Conservation (phyloP, 768 basidiomycete species). For the Neoboletus magnificus region DNA sequence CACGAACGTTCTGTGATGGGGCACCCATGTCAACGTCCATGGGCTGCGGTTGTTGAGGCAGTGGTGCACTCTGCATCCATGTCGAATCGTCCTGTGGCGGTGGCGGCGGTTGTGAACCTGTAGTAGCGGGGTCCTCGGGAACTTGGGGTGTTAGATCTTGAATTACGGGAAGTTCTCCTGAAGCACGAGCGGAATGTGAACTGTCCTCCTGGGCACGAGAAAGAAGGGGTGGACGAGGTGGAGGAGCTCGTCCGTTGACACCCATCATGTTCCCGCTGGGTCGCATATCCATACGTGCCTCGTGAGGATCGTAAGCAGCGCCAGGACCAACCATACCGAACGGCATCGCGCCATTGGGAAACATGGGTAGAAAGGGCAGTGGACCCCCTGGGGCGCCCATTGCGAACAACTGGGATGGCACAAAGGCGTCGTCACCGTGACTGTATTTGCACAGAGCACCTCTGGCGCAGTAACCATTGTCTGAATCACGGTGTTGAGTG, state of each 20-base stretch:
- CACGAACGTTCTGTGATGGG: conserved; percentile 17
- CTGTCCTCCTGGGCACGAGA: conserved; percentile 55
- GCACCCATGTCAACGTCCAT: conserved; percentile 37
- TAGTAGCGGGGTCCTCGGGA: conserved; percentile 32
- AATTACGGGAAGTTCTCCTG: conserved; percentile 79
- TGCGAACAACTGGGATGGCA: conserved; percentile 66
- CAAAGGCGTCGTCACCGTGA: conserved; percentile 85
- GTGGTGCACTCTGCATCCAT: conserved; percentile 20
- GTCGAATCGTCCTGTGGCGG: conserved; percentile 20
- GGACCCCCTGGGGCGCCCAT: conserved; percentile 42
- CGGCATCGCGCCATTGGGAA: conserved; percentile 51
- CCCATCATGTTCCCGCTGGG: conserved; percentile 37
- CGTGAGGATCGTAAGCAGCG: conserved; percentile 71
- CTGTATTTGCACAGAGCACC: conserved; percentile 89
- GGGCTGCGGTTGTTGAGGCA: conserved; percentile 9
- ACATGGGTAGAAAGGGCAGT: conserved; percentile 72
- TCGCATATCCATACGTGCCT: conserved; percentile 79
- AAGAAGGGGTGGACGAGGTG: conserved; percentile 55
- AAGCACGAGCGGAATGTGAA: conserved; percentile 39
- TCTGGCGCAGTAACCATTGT: conserved; percentile 87
- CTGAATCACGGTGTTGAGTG: conserved; percentile 39
- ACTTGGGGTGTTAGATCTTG: conserved; percentile 72
- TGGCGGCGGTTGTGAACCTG: conserved; percentile 16
- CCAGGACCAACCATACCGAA: conserved; percentile 48
- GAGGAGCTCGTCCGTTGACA: conserved; percentile 32